Evolutionary conservation across 345 rosid genomes (phyloP).

Genomic region (Stellera chamaejasme): DNA sequence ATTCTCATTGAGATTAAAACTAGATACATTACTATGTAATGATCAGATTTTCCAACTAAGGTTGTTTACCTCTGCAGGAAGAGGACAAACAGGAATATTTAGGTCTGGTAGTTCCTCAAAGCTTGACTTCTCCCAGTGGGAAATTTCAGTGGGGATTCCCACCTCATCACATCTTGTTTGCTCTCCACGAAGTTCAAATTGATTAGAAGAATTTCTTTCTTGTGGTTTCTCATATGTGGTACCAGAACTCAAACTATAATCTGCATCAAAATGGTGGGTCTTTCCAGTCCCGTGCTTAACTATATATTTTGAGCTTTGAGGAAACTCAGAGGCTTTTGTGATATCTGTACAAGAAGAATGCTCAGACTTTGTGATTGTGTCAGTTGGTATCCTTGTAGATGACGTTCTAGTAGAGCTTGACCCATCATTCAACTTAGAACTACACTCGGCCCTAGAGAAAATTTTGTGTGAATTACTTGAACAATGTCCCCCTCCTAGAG

Average conservation of each 20-base stretch:
- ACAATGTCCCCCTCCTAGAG: constrained; percentile 12
- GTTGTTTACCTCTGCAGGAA: constrained; percentile 17
- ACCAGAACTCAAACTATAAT: constrained; percentile 10
- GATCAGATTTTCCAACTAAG: constrained; percentile 5
- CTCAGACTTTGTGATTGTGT: constrained; percentile 11
- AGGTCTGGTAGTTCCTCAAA: constrained; percentile 30
- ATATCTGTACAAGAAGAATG: constrained; percentile 12
- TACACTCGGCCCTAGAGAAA: constrained; percentile 9
- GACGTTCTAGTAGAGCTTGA: constrained; percentile 15
- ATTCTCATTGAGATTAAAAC: neutral
- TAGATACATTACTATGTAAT: neutral
- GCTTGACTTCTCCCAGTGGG: constrained; percentile 17
- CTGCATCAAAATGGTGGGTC: constrained; percentile 14
- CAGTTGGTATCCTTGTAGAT: constrained; percentile 15
- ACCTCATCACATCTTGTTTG: constrained; percentile 1
- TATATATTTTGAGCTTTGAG: constrained; percentile 9
- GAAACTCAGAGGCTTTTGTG: constrained; percentile 16
- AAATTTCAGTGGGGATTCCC: constrained; percentile 11
- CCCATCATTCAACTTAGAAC: constrained; percentile 13
- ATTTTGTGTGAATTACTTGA: constrained; percentile 13
- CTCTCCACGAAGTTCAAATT: constrained; percentile 13
- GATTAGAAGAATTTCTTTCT: constrained; percentile 12
- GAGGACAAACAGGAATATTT: constrained; percentile 25
- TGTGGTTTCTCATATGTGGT: constrained; percentile 10
- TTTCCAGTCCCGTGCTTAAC: constrained; percentile 13